A percentile compares a stretch with the other conserved stretches of the same genome.
These are phyloP conservation scores for Fusarium transvaalense DNA, from an alignment of 2,329 filamentous ascomycete species.

Conservation along the genomic window DNA sequence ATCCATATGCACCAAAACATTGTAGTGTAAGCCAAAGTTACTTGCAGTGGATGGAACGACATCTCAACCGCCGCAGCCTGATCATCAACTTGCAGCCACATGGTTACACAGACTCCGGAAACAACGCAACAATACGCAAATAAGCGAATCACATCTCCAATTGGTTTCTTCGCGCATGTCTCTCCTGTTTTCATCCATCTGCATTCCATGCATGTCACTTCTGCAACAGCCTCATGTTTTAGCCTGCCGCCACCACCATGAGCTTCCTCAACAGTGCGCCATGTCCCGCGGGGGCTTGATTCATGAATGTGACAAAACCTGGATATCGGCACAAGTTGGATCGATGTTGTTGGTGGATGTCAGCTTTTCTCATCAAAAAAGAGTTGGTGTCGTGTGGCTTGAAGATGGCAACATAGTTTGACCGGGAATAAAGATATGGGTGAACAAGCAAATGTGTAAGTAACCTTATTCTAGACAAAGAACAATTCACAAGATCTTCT, in stretches of 20 bases:
- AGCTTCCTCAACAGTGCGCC: background rate
- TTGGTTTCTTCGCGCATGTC: background rate
- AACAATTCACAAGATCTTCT: background rate
- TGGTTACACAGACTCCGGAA: background rate
- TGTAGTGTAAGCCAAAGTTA: background rate
- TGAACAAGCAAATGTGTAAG: background rate
- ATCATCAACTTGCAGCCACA: background rate
- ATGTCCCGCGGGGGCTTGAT: constrained; percentile 11
- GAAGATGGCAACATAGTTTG: constrained; percentile 11
- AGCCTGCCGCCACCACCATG: constrained; percentile 1
- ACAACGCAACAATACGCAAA: background rate
- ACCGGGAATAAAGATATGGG: background rate
- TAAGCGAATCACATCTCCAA: background rate
- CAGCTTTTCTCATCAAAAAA: background rate
- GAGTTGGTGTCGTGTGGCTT: background rate
- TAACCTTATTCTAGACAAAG: background rate
- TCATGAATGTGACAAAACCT: background rate
- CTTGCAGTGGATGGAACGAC: background rate
- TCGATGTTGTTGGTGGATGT: background rate
- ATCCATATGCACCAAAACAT: background rate
- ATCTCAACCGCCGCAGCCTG: constrained; percentile 1
- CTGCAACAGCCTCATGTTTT: background rate
- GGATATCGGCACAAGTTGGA: background rate
- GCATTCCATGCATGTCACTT: constrained; percentile 30
- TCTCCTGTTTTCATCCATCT: constrained; percentile 13